Evolutionary conservation across 768 basidiomycete species (phyloP).

Genomic region (Mycena olivaceomarginata): DNA sequence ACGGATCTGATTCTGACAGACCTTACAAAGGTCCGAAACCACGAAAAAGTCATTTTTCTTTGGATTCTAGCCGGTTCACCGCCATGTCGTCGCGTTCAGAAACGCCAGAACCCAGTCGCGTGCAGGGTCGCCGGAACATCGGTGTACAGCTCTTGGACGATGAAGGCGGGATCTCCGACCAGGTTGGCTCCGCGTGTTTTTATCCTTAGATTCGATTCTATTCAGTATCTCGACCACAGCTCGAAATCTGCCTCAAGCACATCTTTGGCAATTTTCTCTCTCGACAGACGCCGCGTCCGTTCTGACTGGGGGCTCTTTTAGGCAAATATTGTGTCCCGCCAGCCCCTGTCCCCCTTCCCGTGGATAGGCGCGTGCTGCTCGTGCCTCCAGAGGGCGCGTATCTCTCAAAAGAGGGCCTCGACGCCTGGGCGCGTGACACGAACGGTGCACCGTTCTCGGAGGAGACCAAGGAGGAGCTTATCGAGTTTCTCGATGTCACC

Average conservation of each 20-base stretch:
- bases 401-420: slow-evolving; percentile 76
- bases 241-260: slow-evolving; percentile 82
- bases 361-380: slow-evolving; percentile 58
- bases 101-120: slow-evolving; percentile 74
- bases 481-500: slow-evolving; percentile 85
- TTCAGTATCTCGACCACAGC: slow-evolving; percentile 57
- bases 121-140: slow-evolving; percentile 73
- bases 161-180: slow-evolving; percentile 79
- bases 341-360: slow-evolving; percentile 43
- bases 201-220: not conserved
- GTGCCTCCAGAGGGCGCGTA: slow-evolving; percentile 74
- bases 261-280: slow-evolving; percentile 83
- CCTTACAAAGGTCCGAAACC: too few species aligned
- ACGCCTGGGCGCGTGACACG: slow-evolving; percentile 86
- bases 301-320: not conserved
- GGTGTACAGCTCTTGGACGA: slow-evolving; percentile 78
- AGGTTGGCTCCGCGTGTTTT: slow-evolving; percentile 60
- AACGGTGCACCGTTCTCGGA: slow-evolving; percentile 88
- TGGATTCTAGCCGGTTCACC: not conserved
- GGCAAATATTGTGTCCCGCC: slow-evolving; percentile 69
- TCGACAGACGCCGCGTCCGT: not conserved
- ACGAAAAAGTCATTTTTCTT: too few species aligned
- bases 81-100: slow-evolving; percentile 39
- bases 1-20: too few species aligned
- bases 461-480: slow-evolving; percentile 86